phyloP scores from a whole-genome alignment of 192 early-diverging fungal species.

The Entrophospora sp. region DNA sequence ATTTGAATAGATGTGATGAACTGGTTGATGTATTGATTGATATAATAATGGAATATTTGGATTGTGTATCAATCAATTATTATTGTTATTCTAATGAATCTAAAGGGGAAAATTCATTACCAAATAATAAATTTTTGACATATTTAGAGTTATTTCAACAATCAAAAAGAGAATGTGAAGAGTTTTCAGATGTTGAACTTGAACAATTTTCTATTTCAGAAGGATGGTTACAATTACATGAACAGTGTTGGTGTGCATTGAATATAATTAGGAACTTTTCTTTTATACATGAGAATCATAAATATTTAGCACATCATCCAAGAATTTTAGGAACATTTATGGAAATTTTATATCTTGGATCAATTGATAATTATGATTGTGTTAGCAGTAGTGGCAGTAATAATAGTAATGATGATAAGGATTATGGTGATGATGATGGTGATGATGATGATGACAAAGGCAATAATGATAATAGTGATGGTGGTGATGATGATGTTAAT shows the following conservation, averaged over 20 bases:
- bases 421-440: constrained; percentile 22
- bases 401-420: too few relatives aligned
- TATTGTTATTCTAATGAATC: not conserved
- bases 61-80: too few relatives aligned
- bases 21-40: constrained; percentile 58
- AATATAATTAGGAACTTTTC: constrained; percentile 50
- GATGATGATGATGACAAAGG: constrained; percentile 2
- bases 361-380: too few relatives aligned
- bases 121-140: constrained; percentile 23
- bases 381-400: too few relatives aligned
- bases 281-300: constrained; percentile 40
- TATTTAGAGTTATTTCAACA: constrained; percentile 43
- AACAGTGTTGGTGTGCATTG: constrained; percentile 42
- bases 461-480: constrained; percentile 5
- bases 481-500: not conserved
- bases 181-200: constrained; percentile 21
- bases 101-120: not conserved
- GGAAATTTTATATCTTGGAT: constrained; percentile 21
- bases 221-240: constrained; percentile 29
- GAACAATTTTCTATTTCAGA: constrained; percentile 28
- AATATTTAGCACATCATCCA: constrained; percentile 37
- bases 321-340: constrained; percentile 35
- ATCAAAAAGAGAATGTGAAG: constrained; percentile 9
- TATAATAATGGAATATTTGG: constrained; percentile 35
- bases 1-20: constrained; percentile 53